phyloP scores from a whole-genome alignment of 805 yeast genomes.

The Saccharomycopsis fibuligera region DNA sequence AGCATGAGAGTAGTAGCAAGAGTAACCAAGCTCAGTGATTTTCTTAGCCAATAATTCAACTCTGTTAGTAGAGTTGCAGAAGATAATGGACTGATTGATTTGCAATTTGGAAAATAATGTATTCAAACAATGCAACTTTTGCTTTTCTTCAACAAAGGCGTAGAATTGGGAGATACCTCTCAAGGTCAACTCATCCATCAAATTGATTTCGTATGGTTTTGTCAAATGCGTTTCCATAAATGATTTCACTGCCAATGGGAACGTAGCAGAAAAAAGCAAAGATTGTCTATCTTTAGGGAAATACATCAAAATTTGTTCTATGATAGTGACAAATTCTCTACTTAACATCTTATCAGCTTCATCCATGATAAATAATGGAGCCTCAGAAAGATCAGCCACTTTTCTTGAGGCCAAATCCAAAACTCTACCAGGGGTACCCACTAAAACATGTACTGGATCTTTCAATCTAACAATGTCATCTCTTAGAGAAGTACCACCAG shows the following conservation, averaged over 20 bases:
- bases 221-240: slow-evolving; percentile 87
- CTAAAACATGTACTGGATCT: slow-evolving; percentile 89
- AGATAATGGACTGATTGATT: slow-evolving; percentile 93
- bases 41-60: slow-evolving; percentile 94
- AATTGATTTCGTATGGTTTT: slow-evolving; percentile 90
- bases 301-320: slow-evolving; percentile 77
- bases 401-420: slow-evolving; percentile 86
- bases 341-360: slow-evolving; percentile 97
- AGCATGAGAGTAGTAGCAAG: slow-evolving; percentile 96
- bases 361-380: slow-evolving; percentile 91
- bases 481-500: slow-evolving; percentile 92
- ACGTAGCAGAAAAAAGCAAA: slow-evolving; percentile 87
- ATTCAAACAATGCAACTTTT: slow-evolving; percentile 92
- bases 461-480: slow-evolving; percentile 91
- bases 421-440: slow-evolving; percentile 97
- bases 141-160: slow-evolving; percentile 95
- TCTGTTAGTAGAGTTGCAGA: slow-evolving; percentile 94
- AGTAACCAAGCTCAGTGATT: slow-evolving; percentile 92
- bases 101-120: slow-evolving; percentile 90
- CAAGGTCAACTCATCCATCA: slow-evolving; percentile 95
- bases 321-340: slow-evolving; percentile 79
- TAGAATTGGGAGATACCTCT: slow-evolving; percentile 96
- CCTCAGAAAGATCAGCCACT: slow-evolving; percentile 79
- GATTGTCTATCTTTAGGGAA: slow-evolving; percentile 81
- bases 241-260: slow-evolving; percentile 87